Evolutionary conservation across 805 yeast species (phyloP), one percentile per base, ranked within the genome.

Genomic region (Priceomyces castillae): DNA sequence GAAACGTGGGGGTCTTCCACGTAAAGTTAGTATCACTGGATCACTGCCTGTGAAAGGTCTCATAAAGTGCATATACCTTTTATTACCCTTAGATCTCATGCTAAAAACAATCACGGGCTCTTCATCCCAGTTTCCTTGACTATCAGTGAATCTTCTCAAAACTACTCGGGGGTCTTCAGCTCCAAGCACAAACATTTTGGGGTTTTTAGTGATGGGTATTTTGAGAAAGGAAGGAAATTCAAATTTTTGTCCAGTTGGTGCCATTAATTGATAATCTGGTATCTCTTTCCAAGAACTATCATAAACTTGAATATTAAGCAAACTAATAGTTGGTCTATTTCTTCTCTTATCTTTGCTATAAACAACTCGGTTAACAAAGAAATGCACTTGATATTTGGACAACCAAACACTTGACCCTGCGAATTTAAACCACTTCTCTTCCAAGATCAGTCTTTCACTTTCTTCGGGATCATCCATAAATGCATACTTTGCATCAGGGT

Each of bases 71-170:
- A 58, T 58, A 7, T 51, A 61, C 41, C 61, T 47, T 38, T 53
- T 54, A 42, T 52, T 50, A 6, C 23, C 42, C 9, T 48, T 38
- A 25, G 46, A 46, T 40, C 50, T 46, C 44, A 55, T 41, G 41
- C 56, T 59, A 48, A 52, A 59, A 2, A 59, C 49, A 22, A 59
- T 42, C 1, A 57, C 30, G 3, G 62, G 62, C 31, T 56, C 62
- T 42, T 57, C 51, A 11, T 47, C 46, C 14, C n/a, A 22, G 18
- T 43, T 38, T 7, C 41, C 38, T 17, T 31, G 25, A 10, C 15
- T 39, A 37, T 46, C 40, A 3, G 10, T 36, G 36, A 31, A 49
- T 18, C 41, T 42, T 15, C 51, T 44, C 12, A 51, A 37, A n/a
- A 50, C 34, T 2, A 50, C 51, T 12, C 54, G 34, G 20, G 59